A percentile compares a stretch with the other conserved stretches of the same genome.
These are phyloP conservation scores for Phtheirospermum japonicum DNA, from an alignment of 257 asterid genomes.

Conservation along the genomic window DNA sequence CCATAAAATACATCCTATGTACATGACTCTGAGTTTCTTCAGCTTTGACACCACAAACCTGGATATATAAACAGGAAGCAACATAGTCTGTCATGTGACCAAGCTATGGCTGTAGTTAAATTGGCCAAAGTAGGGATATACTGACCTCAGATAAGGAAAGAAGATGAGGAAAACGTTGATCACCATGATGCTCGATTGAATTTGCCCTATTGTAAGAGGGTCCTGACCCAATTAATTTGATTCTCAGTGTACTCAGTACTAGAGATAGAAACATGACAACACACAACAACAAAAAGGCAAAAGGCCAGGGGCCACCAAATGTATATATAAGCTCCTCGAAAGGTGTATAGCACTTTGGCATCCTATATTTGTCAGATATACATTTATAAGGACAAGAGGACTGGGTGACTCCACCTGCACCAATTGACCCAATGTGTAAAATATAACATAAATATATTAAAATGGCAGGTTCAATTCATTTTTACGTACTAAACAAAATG, in stretches of 20 bases:
- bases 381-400: constrained; percentile 76
- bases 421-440: constrained; percentile 26
- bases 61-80: constrained; percentile 27
- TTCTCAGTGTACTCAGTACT: constrained; percentile 60
- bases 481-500: constrained; percentile 8
- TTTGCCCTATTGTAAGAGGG: constrained; percentile 48
- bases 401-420: constrained; percentile 84
- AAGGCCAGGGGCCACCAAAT: constrained; percentile 95
- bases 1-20: constrained; percentile 94
- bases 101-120: constrained; percentile 11
- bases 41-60: constrained; percentile 87
- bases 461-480: constrained; percentile 11
- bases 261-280: constrained; percentile 70
- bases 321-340: constrained; percentile 90
- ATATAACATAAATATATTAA: constrained; percentile 8
- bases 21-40: constrained; percentile 91
- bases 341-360: constrained; percentile 85
- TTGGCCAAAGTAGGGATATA: constrained; percentile 15
- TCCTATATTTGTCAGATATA: constrained; percentile 78
- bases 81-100: constrained; percentile 15
- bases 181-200: constrained; percentile 65
- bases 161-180: constrained; percentile 78
- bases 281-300: constrained; percentile 58
- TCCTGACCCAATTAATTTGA: constrained; percentile 76
- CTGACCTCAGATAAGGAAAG: constrained; percentile 94